Conservation (phyloP, 2,329 filamentous ascomycete species). For the Stemphylium lycopersici region DNA sequence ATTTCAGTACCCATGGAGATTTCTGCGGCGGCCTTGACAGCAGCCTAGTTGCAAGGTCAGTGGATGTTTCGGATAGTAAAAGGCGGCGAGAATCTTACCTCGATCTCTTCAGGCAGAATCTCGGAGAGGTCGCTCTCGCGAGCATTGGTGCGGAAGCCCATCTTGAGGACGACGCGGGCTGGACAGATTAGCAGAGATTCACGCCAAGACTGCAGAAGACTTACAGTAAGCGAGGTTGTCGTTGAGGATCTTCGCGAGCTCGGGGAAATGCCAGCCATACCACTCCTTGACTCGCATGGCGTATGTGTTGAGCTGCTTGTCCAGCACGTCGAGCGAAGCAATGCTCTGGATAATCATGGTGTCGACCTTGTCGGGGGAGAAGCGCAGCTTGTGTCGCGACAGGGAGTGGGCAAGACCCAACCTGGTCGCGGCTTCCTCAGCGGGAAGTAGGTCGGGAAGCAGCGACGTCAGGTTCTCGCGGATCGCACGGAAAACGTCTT, state of each 20-base stretch:
- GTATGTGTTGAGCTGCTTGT: conserved; percentile 98
- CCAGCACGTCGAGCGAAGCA: conserved; percentile 84
- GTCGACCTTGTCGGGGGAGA: conserved; percentile 97
- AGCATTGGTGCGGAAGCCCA: conserved; percentile 87
- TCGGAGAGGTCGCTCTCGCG: conserved; percentile 73
- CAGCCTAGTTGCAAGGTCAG: conserved; percentile 48
- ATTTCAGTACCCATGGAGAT: conserved; percentile 99
- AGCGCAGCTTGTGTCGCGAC: conserved; percentile 93
- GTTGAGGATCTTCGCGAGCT: conserved; percentile 82
- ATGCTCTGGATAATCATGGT: conserved; percentile 99
- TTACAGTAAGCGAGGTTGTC: conserved; percentile 77
- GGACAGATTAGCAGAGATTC: neutral
- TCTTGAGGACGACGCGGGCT: conserved; percentile 79
- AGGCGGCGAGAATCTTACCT: conserved; percentile 48
- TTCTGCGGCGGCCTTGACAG: conserved; percentile 92
- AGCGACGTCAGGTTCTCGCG: conserved; percentile 88
- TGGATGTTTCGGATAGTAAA: neutral
- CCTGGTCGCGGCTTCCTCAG: conserved; percentile 91
- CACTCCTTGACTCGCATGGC: conserved; percentile 99
- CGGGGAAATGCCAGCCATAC: conserved; percentile 99
- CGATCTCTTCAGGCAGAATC: conserved; percentile 93
- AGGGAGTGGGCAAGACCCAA: conserved; percentile 96
- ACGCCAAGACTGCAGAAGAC: neutral
- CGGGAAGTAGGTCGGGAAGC: conserved; percentile 83
- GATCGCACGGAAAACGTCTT: conserved; percentile 92